Evolutionary conservation across 495 filamentous ascomycete species (phyloP).

Genomic region (Trichoderma reesei): DNA sequence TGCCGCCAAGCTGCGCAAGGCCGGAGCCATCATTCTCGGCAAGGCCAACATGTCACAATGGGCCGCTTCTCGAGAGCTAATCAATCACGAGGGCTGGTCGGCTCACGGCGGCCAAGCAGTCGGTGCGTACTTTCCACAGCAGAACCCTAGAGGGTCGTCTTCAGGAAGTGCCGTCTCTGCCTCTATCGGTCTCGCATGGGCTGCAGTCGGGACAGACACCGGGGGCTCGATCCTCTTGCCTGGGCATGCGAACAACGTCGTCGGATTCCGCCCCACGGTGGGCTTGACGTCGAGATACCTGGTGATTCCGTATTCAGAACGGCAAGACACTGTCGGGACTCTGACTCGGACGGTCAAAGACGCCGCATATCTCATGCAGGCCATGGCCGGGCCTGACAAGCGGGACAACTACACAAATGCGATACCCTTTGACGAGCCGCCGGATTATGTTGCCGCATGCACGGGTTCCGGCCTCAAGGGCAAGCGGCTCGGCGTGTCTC

Average conservation of each 20-base stretch:
- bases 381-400: slow-evolving; percentile 47
- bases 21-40: slow-evolving; percentile 41
- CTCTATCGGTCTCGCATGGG: slow-evolving; percentile 19
- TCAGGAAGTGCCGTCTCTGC: slow-evolving; percentile 21
- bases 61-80: slow-evolving; percentile 28
- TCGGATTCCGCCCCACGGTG: slow-evolving; percentile 57
- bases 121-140: slow-evolving; percentile 32
- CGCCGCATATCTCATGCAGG: slow-evolving; percentile 54
- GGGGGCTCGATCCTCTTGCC: slow-evolving; percentile 32
- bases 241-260: slow-evolving; percentile 32
- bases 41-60: slow-evolving; percentile 35
- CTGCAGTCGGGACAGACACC: slow-evolving; percentile 26
- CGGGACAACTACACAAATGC: slow-evolving; percentile 37
- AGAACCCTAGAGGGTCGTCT: slow-evolving; percentile 30
- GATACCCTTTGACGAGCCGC: slow-evolving; percentile 30
- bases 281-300: slow-evolving; percentile 52
- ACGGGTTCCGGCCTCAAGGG: slow-evolving; percentile 50
- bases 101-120: slow-evolving; percentile 32
- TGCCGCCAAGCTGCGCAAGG: slow-evolving; percentile 37
- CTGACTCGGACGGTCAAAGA: slow-evolving; percentile 57
- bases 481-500: slow-evolving; percentile 51
- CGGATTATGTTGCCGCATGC: slow-evolving; percentile 36
- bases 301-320: slow-evolving; percentile 52
- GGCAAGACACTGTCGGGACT: slow-evolving; percentile 57
- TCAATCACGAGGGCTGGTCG: slow-evolving; percentile 36